Evolutionary conservation across 1,139 yeast species (phyloP), one percentile per base, ranked within the genome.

Genomic region (Hansenula sp.): DNA sequence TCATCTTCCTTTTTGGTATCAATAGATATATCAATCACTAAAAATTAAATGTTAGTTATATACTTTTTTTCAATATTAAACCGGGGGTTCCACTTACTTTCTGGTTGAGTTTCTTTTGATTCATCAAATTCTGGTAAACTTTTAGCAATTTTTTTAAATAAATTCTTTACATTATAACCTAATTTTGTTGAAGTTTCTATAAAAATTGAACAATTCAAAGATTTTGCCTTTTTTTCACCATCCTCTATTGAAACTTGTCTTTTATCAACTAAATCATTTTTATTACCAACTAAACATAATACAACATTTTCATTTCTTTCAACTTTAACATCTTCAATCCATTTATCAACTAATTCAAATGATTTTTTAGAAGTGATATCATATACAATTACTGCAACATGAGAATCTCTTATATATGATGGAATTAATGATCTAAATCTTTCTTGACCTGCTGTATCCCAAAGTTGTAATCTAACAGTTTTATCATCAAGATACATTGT

Each of bases 401-500:
- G 89, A n/a, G 95, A 83, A 63, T 92, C 98, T 51, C 98, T 76
- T 44, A 92, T 92, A 59, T 92, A 92, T 13, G 95, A 83, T 3
- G 98, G 97, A 50, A 92, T 89, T 54, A 92, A 70, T 6, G 96
- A 90, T 53, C 97, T 73, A 69, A 92, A 92, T 53, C 98, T 73
- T 62, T 92, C 98, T 66, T 92, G 98, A n/a, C 98, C 98, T 0
- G 98, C 98, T n/a, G 98, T 92, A 61, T 92, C 98, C 98, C 98
- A 92, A 42, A 92, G 82, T 58, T 79, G 85, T 43, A 80, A 62
- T 49, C 85, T 68, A 26, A 79, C 79, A 3, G 89, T 83, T 44
- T 83, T 79, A 57, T 83, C 89, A 45, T 84, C 87, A 31, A 82
- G 64, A 56, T 83, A 82, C 87, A 81, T 82, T 29, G 86, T 83